Percentiles rank a stretch among this genome's conserved stretches.
Evolutionary conservation across 371 early-diverging fungal species (phyloP).

Genomic region (Catenaria anguillulae): DNA sequence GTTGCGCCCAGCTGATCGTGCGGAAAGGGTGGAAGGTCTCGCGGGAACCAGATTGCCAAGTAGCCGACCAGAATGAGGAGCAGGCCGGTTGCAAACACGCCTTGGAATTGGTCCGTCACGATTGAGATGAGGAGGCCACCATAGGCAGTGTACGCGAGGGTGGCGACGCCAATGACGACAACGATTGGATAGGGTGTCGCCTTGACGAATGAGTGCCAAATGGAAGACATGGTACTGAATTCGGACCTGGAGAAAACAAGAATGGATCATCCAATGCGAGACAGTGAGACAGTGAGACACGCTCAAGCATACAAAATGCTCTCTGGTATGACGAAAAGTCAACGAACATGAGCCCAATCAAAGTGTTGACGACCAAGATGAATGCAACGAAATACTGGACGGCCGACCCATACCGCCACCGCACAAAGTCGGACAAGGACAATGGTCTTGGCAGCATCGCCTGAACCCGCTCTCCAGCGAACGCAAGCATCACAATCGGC

Average conservation of each 20-base stretch:
- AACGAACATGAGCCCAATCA: background rate
- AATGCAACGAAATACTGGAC: conserved; percentile 25
- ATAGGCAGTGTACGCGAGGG: conserved; percentile 35
- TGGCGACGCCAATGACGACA: conserved; percentile 31
- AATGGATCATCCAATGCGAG: no score
- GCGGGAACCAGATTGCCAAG: conserved; percentile 32
- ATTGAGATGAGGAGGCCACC: conserved; percentile 44
- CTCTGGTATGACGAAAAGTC: background rate
- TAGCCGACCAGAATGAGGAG: conserved; percentile 26
- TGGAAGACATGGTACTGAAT: conserved; percentile 36
- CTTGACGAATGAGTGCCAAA: conserved; percentile 16
- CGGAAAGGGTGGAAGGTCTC: conserved; percentile 20
- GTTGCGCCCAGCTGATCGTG: conserved; percentile 26
- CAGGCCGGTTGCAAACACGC: conserved; percentile 25
- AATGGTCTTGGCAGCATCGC: conserved; percentile 26
- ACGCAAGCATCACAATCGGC: conserved; percentile 35
- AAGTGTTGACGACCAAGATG: conserved; percentile 35
- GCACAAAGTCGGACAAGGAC: conserved; percentile 30
- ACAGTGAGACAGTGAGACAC: background rate
- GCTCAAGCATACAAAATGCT: no score
- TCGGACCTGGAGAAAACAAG: conserved; percentile 28
- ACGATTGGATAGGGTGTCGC: conserved; percentile 24
- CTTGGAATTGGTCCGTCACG: conserved; percentile 40
- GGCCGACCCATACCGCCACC: conserved; percentile 27
- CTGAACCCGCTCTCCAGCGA: conserved; percentile 28